Percentiles rank a stretch among this genome's conserved stretches.
Conservation (phyloP, 1,284 basidiomycete genomes). For the Ganoderma leucocontextum region DNA sequence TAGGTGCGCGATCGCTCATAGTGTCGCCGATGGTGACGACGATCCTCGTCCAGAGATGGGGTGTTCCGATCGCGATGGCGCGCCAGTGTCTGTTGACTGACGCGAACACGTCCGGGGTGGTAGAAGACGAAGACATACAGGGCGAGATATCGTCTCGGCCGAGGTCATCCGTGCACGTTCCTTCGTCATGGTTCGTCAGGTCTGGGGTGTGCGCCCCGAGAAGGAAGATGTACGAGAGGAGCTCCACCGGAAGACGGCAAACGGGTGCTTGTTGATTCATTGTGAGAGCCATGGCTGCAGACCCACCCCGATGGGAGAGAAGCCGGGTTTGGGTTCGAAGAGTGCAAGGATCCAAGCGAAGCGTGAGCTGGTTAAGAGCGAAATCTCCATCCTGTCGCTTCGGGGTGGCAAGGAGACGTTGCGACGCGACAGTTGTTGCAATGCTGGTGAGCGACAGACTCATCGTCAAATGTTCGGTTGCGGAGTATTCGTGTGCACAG, state of each 20-base stretch:
- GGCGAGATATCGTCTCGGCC: constrained; percentile 39
- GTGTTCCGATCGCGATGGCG: constrained; percentile 52
- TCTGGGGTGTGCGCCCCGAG: constrained; percentile 46
- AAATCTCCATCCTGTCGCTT: constrained; percentile 8
- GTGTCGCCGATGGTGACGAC: constrained; percentile 52
- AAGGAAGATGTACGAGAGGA: constrained; percentile 58
- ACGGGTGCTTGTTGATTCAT: constrained; percentile 22
- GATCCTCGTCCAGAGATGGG: constrained; percentile 61
- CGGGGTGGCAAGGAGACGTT: constrained; percentile 27
- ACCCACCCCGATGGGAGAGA: background rate
- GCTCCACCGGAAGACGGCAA: constrained; percentile 54
- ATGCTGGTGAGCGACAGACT: constrained; percentile 10
- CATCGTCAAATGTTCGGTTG: constrained; percentile 9
- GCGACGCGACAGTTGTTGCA: constrained; percentile 23
- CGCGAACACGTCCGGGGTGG: constrained; percentile 51
- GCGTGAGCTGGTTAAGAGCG: constrained; percentile 26
- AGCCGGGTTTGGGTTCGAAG: background rate
- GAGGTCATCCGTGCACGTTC: constrained; percentile 28
- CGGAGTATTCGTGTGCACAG: constrained; percentile 7
- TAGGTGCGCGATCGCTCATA: constrained; percentile 18
- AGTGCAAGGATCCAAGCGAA: constrained; percentile 20
- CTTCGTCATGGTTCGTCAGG: constrained; percentile 19
- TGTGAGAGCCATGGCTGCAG: constrained; percentile 15
- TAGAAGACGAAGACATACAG: constrained; percentile 51
- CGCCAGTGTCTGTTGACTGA: constrained; percentile 61